Evolutionary conservation across 208 protist genomes (phyloP), one percentile per base, ranked within the genome.

Genomic region (Leishmania major): DNA sequence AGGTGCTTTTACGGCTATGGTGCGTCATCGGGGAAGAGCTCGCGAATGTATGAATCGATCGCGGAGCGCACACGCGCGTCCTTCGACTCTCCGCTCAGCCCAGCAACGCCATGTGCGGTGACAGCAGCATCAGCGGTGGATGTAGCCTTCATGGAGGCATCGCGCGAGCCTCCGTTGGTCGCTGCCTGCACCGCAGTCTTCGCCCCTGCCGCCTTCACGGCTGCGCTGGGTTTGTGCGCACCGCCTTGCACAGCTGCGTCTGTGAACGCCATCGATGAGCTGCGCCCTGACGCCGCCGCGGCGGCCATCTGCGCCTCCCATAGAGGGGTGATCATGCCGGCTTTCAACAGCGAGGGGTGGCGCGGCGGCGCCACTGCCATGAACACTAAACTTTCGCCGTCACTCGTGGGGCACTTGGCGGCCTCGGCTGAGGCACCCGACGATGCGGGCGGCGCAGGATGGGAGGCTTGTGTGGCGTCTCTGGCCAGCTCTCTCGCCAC

Each of bases 1-100:
- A 37, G 28, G 31, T 6, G 8, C 31, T 17, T 35, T 69, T 51
- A 37, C 45, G 22, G 47, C 72, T 6, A 17, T 57, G 13, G 25
- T 43, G 5, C 45, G 3, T 75, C 62, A 10, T 82, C 77, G 5
- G 82, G 57, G 59, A 85, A 85, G 57, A 85, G 82, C 35, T 81
- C 82, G 2, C 45, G 82, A 49, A 85, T 85, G 28, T 25, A 74
- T 11, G 60, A 74, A 53, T 85, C 82, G 59, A 85, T 49, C 40
- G 82, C 72, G 7, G 69, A 71, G 70, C 60, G 79, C 31, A 85
- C 43, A 3, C n/a, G 76, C 37, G 55, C 57, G 35, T 3, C 28
- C 11, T 62, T 64, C 57, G 40, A 6, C 45, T 35, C 66, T 4
- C 28, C 11, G 2, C 15, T n/a, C 40, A 25, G 17, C 51, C 28